Evolutionary conservation across 176 grass and related monocot genomes (phyloP).

Genomic region (bread wheat (Triticum aestivum)): DNA sequence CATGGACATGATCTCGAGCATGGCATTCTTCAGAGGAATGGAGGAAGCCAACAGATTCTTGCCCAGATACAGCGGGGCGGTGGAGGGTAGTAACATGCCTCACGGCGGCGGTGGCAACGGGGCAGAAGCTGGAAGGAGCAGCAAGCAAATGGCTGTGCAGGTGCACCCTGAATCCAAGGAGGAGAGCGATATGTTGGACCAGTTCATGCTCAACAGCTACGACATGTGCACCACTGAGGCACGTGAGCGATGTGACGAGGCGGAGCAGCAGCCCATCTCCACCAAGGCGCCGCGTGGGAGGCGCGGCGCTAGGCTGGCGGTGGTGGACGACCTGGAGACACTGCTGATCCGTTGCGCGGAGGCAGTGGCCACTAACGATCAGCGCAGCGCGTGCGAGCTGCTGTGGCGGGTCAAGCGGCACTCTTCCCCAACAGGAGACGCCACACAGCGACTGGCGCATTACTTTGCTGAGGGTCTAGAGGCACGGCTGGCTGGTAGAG

Average conservation of each 20-base stretch:
- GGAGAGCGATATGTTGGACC: conserved; percentile 41
- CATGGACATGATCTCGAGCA: conserved; percentile 1
- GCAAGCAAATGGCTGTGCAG: conserved; percentile 24
- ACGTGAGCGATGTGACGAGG: background rate
- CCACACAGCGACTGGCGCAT: conserved; percentile 52
- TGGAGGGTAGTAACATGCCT: background rate
- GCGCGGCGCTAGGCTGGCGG: background rate
- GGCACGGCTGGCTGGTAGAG: conserved; percentile 43
- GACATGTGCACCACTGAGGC: conserved; percentile 17
- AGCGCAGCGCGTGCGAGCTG: conserved; percentile 26
- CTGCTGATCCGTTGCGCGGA: conserved; percentile 57
- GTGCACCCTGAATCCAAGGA: conserved; percentile 18
- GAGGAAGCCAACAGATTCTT: conserved; percentile 56
- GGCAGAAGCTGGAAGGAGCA: conserved; percentile 17
- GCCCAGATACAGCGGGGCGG: conserved; percentile 21
- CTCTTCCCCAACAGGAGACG: conserved; percentile 33
- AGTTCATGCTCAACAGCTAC: conserved; percentile 23
- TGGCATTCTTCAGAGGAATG: conserved; percentile 28
- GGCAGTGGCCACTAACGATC: conserved; percentile 43
- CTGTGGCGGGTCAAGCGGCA: conserved; percentile 38
- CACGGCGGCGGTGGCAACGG: conserved; percentile 3
- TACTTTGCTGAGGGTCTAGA: conserved; percentile 56
- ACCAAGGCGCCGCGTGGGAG: conserved; percentile 20
- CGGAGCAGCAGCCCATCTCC: conserved; percentile 14
- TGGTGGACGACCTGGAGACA: conserved; percentile 41